phyloP scores from a whole-genome alignment of 2,329 filamentous ascomycete genomes.

The Penicillium vulpinum region DNA sequence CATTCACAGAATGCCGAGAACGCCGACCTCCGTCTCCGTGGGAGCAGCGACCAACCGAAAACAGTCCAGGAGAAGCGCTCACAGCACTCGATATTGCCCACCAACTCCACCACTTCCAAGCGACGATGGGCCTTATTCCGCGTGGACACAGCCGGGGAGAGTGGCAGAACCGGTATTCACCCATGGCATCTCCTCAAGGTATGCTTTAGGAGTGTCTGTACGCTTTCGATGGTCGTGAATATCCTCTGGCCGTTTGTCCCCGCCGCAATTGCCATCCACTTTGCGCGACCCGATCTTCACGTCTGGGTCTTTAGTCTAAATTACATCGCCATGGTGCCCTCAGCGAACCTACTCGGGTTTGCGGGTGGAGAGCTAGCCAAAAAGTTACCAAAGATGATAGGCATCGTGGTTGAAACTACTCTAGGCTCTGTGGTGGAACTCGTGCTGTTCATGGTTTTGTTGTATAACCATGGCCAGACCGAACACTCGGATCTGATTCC shows the following conservation, averaged over 20 bases:
- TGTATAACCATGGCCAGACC: slow-evolving; percentile 53
- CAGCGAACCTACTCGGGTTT: slow-evolving; percentile 74
- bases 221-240: slow-evolving; percentile 65
- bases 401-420: slow-evolving; percentile 52
- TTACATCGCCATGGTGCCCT: slow-evolving; percentile 76
- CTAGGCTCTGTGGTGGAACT: slow-evolving; percentile 78
- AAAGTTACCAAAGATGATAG: slow-evolving; percentile 71
- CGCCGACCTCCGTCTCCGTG: slow-evolving; percentile 2
- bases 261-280: slow-evolving; percentile 66
- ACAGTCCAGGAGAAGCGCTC: slow-evolving; percentile 16
- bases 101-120: slow-evolving; percentile 22
- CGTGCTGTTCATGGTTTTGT: slow-evolving; percentile 75
- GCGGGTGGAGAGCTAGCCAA: slow-evolving; percentile 69
- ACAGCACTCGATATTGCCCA: slow-evolving; percentile 27
- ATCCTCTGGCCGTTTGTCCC: slow-evolving; percentile 74
- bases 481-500: slow-evolving; percentile 48
- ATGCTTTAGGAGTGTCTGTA: slow-evolving; percentile 63
- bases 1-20: slow-evolving; percentile 13
- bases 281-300: slow-evolving; percentile 57
- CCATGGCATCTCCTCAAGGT: slow-evolving; percentile 65
- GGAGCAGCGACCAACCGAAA: slow-evolving; percentile 4
- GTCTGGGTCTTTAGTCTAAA: slow-evolving; percentile 68
- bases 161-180: slow-evolving; percentile 66
- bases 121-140: slow-evolving; percentile 32
- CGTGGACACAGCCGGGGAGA: slow-evolving; percentile 58